Evolutionary conservation across 2,329 filamentous ascomycete species (phyloP), one percentile per base, ranked within the genome.

Genomic region (Mycogone perniciosa): DNA sequence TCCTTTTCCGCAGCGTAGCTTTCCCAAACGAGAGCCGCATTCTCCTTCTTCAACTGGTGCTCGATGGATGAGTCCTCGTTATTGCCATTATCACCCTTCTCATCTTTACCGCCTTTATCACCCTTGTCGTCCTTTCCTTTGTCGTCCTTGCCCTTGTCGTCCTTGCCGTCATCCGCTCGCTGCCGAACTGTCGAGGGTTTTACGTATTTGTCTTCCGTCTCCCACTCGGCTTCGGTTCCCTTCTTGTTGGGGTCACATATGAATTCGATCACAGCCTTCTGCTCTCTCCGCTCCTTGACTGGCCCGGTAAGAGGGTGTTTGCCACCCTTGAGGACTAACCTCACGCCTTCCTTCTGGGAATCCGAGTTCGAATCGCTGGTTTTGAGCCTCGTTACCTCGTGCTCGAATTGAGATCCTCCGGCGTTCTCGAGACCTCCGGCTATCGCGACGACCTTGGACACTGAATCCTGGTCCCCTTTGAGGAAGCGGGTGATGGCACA

Each of bases 221-320:
- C 73, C 65, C 77, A 80, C 60, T 87, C 82, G 57, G 80, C 81
- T 70, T 96, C 91, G 6, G 85, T 77, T 1, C 91, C 91, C 7
- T 83, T 84, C 58, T 80, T 77, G 2, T 85, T 76, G 31, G 70
- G 73, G 62, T 95, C 86, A 70, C 93, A 99, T 20, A 91, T 66
- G 59, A 97, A 90, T 61, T 95, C 88, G 48, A 97, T 80, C 7
- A 95, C 78, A 4, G 90, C 88, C 62, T 82, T 84, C 67, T 95
- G 87, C 53, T 80, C 73, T 30, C 71, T 70, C 49, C 76, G 73
- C 44, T 76, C 72, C 48, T 76, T 74, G 6, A 59, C 50, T 2
- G 62, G 60, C 2, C 82, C 85, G 44, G 80, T 73, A 6, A 77
- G 63, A 8, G 69, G 70, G 54, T 77, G 73, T 42, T 71, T 75